Evolutionary conservation across 1,139 yeast species (phyloP).

Genomic region (Kazachstania sp.): DNA sequence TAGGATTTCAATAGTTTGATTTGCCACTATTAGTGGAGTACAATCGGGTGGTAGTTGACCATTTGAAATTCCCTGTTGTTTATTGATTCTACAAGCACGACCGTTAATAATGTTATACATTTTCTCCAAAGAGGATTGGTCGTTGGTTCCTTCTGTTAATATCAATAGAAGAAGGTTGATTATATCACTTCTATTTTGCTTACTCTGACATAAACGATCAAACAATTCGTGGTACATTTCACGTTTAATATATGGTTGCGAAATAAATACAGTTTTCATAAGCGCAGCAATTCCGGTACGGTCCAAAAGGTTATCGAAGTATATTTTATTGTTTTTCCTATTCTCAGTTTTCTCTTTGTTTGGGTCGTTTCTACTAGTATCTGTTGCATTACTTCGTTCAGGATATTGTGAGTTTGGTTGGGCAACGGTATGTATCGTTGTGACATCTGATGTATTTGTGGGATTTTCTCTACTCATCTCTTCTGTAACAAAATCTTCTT

Average conservation of each 20-base stretch:
- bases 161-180: conserved; percentile 60
- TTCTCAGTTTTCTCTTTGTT: conserved; percentile 14
- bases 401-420: neutral
- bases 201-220: conserved; percentile 61
- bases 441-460: too few species aligned
- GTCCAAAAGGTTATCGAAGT: conserved; percentile 63
- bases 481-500: neutral
- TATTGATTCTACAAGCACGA: conserved; percentile 28
- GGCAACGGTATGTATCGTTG: conserved; percentile 23
- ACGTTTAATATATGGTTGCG: conserved; percentile 58
- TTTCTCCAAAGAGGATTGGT: conserved; percentile 53
- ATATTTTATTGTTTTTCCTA: conserved; percentile 36
- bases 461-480: neutral
- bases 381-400: conserved; percentile 10
- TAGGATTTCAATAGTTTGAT: conserved; percentile 68
- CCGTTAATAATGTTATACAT: conserved; percentile 51
- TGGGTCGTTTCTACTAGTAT: neutral
- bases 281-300: conserved; percentile 68
- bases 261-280: conserved; percentile 62
- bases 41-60: conserved; percentile 50
- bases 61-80: conserved; percentile 11
- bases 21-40: conserved; percentile 63
- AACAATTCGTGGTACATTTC: conserved; percentile 61
- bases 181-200: conserved; percentile 73
- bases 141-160: conserved; percentile 63